These are phyloP conservation scores for Paraphoma chrysanthemicola DNA, from an alignment of 2,329 filamentous ascomycete genomes.

Conservation along the genomic window DNA sequence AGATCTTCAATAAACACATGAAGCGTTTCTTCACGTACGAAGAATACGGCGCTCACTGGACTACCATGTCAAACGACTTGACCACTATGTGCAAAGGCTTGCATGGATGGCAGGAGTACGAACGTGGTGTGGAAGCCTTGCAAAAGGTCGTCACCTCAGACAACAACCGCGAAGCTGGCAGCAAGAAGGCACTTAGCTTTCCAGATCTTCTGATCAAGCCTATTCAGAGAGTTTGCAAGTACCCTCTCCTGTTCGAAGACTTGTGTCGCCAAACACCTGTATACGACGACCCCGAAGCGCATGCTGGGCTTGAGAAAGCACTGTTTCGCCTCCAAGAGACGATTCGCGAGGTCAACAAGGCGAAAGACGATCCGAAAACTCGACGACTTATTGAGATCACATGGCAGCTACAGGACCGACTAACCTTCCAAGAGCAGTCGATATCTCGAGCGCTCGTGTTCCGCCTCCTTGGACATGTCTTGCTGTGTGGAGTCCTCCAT, in stretches of 20 bases:
- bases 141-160: constrained; percentile 76
- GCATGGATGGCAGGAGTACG: constrained; percentile 78
- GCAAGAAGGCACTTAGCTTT: constrained; percentile 80
- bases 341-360: constrained; percentile 80
- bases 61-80: constrained; percentile 81
- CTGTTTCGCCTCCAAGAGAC: constrained; percentile 75
- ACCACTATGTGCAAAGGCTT: constrained; percentile 71
- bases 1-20: constrained; percentile 67
- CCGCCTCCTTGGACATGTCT: constrained; percentile 79
- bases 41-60: constrained; percentile 90
- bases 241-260: constrained; percentile 85
- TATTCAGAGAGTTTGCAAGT: constrained; percentile 90
- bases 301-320: constrained; percentile 78
- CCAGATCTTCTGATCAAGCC: constrained; percentile 94
- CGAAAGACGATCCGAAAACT: constrained; percentile 77
- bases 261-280: constrained; percentile 83
- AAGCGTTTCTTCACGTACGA: constrained; percentile 85
- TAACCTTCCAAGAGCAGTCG: constrained; percentile 72
- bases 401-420: constrained; percentile 81
- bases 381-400: constrained; percentile 79
- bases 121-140: constrained; percentile 83
- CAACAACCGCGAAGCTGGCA: constrained; percentile 67
- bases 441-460: constrained; percentile 59
- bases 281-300: constrained; percentile 81
- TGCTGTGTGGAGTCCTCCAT: constrained; percentile 82